These are phyloP conservation scores for Letharia lupina DNA, from an alignment of 495 filamentous ascomycete species.

Conservation along the genomic window DNA sequence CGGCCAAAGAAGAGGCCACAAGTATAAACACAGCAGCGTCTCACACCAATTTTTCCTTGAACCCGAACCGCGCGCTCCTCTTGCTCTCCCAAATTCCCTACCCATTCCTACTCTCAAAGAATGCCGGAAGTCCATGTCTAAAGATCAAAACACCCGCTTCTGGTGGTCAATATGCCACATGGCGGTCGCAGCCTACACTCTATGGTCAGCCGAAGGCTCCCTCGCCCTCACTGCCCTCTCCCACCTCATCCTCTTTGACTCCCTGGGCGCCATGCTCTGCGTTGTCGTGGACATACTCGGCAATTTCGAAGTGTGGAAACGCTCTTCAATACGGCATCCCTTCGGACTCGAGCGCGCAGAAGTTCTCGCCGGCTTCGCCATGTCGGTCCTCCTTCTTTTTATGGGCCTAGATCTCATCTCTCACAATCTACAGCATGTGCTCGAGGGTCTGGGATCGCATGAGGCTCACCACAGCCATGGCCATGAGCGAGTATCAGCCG, in stretches of 20 bases:
- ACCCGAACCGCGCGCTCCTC: conserved; percentile 77
- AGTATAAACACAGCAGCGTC: conserved; percentile 95
- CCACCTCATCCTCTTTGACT: conserved; percentile 90
- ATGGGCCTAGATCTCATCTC: conserved; percentile 93
- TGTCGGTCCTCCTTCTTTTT: conserved; percentile 89
- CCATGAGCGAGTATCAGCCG: conserved; percentile 60
- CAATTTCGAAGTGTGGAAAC: conserved; percentile 97
- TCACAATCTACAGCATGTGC: conserved; percentile 81
- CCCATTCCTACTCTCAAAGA: conserved; percentile 88
- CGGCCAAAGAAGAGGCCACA: conserved; percentile 88
- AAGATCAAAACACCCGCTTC: conserved; percentile 70
- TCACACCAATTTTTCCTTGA: conserved; percentile 96
- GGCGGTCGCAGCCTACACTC: conserved; percentile 67
- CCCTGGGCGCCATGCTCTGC: conserved; percentile 84
- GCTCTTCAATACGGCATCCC: conserved; percentile 84
- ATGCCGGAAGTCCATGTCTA: conserved; percentile 75
- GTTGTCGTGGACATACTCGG: conserved; percentile 84
- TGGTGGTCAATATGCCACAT: conserved; percentile 89
- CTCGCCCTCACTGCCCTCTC: conserved; percentile 87
- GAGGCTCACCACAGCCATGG: conserved; percentile 62
- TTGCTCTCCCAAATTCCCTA: conserved; percentile 84
- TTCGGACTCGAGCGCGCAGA: conserved; percentile 90
- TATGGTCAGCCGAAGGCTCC: conserved; percentile 78
- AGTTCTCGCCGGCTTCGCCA: conserved; percentile 91
- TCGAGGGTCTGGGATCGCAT: conserved; percentile 53